A percentile compares a stretch with the other conserved stretches of the same genome.
Evolutionary conservation across 345 rosid genomes (phyloP).

Genomic region (Aethionema arabicum): DNA sequence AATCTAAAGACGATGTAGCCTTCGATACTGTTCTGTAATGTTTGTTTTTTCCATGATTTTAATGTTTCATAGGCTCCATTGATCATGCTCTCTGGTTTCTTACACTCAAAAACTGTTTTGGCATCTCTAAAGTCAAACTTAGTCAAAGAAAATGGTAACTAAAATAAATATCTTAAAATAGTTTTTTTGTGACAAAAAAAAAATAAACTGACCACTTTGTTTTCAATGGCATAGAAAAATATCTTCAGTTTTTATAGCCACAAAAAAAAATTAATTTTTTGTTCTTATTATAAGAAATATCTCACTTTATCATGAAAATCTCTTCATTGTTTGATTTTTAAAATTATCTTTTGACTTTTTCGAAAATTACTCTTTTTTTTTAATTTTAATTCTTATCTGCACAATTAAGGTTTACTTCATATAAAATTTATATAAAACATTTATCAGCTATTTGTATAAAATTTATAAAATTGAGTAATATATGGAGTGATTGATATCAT

Average conservation of each 20-base stretch:
- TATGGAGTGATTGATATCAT: too few relatives aligned
- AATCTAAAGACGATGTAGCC: constrained; percentile 18
- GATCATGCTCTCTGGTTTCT: constrained; percentile 29
- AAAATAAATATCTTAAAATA: not conserved
- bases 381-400: too few relatives aligned
- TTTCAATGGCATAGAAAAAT: constrained; percentile 1
- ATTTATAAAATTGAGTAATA: too few relatives aligned
- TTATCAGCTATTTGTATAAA: too few relatives aligned
- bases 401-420: too few relatives aligned
- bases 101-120: constrained; percentile 10
- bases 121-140: constrained; percentile 1
- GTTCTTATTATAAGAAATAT: not conserved
- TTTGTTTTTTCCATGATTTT: constrained; percentile 10
- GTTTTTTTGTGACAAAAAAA: too few relatives aligned
- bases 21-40: constrained; percentile 10
- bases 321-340: not conserved
- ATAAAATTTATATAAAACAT: too few relatives aligned
- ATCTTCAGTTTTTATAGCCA: too few relatives aligned
- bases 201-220: constrained; percentile 11
- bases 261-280: not conserved
- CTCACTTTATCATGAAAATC: constrained; percentile 20
- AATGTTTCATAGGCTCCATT: constrained; percentile 15
- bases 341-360: not conserved
- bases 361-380: too few relatives aligned
- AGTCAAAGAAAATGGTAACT: constrained; percentile 8